These are phyloP conservation scores for Arthrobotrys sinensis DNA, from an alignment of 2,329 filamentous ascomycete genomes.

Conservation along the genomic window DNA sequence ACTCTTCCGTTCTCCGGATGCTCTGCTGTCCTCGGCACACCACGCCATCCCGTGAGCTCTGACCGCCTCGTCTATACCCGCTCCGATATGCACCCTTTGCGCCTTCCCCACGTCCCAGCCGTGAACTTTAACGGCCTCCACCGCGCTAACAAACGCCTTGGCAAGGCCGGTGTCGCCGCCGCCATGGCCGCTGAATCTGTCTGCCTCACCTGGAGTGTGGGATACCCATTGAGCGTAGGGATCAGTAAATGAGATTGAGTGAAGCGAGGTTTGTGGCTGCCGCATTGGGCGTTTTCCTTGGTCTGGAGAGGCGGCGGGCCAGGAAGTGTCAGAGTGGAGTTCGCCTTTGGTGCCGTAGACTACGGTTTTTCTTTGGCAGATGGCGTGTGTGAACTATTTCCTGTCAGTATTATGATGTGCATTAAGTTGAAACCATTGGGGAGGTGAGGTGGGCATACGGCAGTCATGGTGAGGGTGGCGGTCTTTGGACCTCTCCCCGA, in stretches of 20 bases:
- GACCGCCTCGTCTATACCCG: conserved; percentile 82
- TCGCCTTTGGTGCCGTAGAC: conserved; percentile 91
- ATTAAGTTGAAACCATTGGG: background rate
- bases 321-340: conserved; percentile 82
- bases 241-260: conserved; percentile 52
- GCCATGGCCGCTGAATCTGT: conserved; percentile 75
- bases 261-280: conserved; percentile 57
- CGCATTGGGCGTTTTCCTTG: conserved; percentile 32
- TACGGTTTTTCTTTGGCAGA: conserved; percentile 86
- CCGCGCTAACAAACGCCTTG: conserved; percentile 84
- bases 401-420: too few species aligned
- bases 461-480: conserved; percentile 93
- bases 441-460: conserved; percentile 66
- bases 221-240: conserved; percentile 55
- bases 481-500: conserved; percentile 78
- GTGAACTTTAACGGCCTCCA: conserved; percentile 82
- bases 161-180: conserved; percentile 86
- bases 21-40: conserved; percentile 81
- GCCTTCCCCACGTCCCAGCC: conserved; percentile 78
- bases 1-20: conserved; percentile 30
- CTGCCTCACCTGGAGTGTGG: conserved; percentile 44
- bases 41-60: conserved; percentile 93
- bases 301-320: conserved; percentile 25
- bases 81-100: conserved; percentile 81
- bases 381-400: conserved; percentile 78